Evolutionary conservation across 768 basidiomycete species (phyloP), one percentile per base, ranked within the genome.

Genomic region (Tylopilus plumbeoviolaceoides): DNA sequence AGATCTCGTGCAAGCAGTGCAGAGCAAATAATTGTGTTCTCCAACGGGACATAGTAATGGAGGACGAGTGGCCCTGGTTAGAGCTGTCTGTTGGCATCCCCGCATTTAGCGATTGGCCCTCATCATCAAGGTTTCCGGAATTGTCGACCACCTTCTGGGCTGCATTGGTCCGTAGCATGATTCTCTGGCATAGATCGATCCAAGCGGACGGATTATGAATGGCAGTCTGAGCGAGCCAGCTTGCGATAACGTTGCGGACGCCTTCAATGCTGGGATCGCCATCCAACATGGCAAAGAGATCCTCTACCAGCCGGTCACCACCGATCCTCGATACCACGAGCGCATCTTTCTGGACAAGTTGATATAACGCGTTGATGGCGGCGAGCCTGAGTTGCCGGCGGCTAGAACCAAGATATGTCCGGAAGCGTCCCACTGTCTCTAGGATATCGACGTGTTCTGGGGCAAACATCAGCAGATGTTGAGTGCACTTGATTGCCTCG

Each of bases 151-250:
- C 82, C 61, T 84, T 86, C 61, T 89, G 90, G 3, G 87, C 84
- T 1, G 89, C 91, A 5, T 91, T 93, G 11, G 93, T 95, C 10
- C 91, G 80, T 7, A 91, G 85, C 93, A 99, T 98, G 64, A 99
- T 98, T 23, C 93, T 78, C 68, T 98, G 95, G 62, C 95, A 98
- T 1, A 98, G 78, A 64, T 95, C 94, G 51, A 99, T 97, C 97
- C 97, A 99, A 1, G 95, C 97, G 0, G 89, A 93, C 0, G 97
- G 95, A 56, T 94, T 91, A 51, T 90, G 82, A 18, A 90, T 78
- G 1, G 92, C 95, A 0, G 97, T 98, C 68, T 99, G 97, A 57
- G 89, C 83, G 7, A 98, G 75, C 97, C 97, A 99, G 58, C 89
- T 91, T 12, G 82, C 76, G 60, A 98, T 98, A 53, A 98, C 93